Conservation (phyloP, 2,329 filamentous ascomycete genomes). For the Trematosphaeria pertusa region DNA sequence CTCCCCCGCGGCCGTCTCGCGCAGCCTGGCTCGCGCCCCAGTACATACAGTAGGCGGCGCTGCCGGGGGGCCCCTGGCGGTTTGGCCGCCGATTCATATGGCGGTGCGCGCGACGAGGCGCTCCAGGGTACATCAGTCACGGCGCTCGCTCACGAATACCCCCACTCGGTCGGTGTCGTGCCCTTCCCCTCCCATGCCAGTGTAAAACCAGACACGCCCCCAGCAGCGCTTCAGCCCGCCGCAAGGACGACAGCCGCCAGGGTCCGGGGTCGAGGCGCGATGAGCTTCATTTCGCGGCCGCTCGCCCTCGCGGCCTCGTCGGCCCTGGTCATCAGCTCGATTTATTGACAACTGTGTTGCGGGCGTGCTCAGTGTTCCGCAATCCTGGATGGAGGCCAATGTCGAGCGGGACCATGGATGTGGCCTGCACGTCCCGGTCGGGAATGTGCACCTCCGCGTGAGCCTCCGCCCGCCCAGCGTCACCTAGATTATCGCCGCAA, state of each 20-base stretch:
- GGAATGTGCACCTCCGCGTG: conserved; percentile 16
- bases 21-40: conserved; percentile 15
- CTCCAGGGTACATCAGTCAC: conserved; percentile 27
- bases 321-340: conserved; percentile 10
- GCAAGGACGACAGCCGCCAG: conserved; percentile 20
- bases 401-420: conserved; percentile 16
- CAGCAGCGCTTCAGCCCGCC: conserved; percentile 20
- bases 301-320: conserved; percentile 9
- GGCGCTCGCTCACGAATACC: conserved; percentile 17
- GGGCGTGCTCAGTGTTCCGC: conserved; percentile 5
- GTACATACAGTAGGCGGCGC: neutral
- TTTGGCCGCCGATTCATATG: conserved; percentile 36
- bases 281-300: conserved; percentile 12
- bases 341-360: conserved; percentile 13
- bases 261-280: conserved; percentile 17
- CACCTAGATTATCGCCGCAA: conserved; percentile 8
- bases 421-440: conserved; percentile 13
- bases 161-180: conserved; percentile 11
- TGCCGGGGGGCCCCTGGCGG: conserved; percentile 35
- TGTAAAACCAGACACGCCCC: conserved; percentile 16
- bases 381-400: conserved; percentile 16
- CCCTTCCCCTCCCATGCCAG: conserved; percentile 8
- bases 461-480: conserved; percentile 12
- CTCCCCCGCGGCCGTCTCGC: conserved; percentile 22
- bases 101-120: conserved; percentile 30